These are phyloP conservation scores for Saccharomycopsis synnaedendra DNA, from an alignment of 805 yeast genomes.

Conservation along the genomic window DNA sequence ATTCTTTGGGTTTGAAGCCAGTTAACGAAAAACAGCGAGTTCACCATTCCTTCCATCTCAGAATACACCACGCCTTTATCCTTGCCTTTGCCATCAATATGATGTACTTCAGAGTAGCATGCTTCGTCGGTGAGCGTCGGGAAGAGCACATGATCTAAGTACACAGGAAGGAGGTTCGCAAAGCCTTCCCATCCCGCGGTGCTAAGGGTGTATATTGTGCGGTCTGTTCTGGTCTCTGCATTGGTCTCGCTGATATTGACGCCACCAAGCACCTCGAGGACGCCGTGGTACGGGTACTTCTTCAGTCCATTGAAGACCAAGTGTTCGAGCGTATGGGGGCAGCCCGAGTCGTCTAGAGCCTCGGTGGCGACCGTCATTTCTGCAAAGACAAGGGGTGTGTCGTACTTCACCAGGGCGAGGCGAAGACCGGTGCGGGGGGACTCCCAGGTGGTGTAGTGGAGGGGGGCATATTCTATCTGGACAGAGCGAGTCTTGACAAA, in stretches of 20 bases:
- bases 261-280: constrained; percentile 79
- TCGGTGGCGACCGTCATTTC: constrained; percentile 94
- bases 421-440: constrained; percentile 78
- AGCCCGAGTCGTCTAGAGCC: constrained; percentile 74
- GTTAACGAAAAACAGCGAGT: constrained; percentile 58
- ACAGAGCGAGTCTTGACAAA: too few species aligned
- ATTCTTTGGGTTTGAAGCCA: constrained; percentile 49
- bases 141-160: constrained; percentile 72
- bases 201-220: constrained; percentile 82
- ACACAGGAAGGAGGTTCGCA: constrained; percentile 70
- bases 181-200: constrained; percentile 98
- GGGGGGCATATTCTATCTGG: constrained; percentile 39
- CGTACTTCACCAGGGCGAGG: constrained; percentile 61
- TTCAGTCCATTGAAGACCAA: constrained; percentile 89
- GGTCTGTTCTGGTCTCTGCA: constrained; percentile 96
- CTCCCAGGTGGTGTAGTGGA: constrained; percentile 60
- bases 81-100: constrained; percentile 79
- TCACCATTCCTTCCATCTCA: constrained; percentile 92
- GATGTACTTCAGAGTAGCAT: constrained; percentile 89
- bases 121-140: constrained; percentile 88
- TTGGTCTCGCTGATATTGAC: constrained; percentile 77
- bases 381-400: constrained; percentile 87
- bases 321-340: constrained; percentile 94
- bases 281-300: constrained; percentile 83
- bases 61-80: constrained; percentile 96